Percentiles rank a stretch among this genome's conserved stretches.
Evolutionary conservation across 2,329 filamentous ascomycete species (phyloP).

Genomic region (Ceratocystiopsis brevicomis): DNA sequence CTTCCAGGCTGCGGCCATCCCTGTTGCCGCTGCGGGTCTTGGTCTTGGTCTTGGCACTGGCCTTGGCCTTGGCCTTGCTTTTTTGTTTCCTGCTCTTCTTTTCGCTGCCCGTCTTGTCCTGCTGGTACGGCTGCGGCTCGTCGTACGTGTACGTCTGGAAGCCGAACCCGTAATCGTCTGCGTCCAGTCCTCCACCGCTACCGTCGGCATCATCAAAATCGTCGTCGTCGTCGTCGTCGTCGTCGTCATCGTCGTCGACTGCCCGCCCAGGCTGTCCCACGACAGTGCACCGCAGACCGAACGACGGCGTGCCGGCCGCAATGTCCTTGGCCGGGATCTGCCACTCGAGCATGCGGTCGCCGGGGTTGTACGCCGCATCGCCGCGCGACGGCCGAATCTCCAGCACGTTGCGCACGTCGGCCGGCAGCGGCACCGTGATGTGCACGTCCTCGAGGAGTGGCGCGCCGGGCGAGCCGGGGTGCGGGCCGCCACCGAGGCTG

Average conservation of each 20-base stretch:
- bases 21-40: background rate
- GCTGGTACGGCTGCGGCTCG: constrained; percentile 29
- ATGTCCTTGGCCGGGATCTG: constrained; percentile 62
- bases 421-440: constrained; percentile 61
- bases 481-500: constrained; percentile 23
- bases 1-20: background rate
- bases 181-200: constrained; percentile 21
- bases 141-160: constrained; percentile 34
- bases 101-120: background rate
- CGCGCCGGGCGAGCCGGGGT: constrained; percentile 34
- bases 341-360: constrained; percentile 63
- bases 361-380: constrained; percentile 64
- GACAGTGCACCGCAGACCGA: constrained; percentile 63
- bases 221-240: constrained; percentile 27
- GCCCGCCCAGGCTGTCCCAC: constrained; percentile 34
- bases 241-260: constrained; percentile 14
- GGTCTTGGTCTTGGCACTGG: background rate
- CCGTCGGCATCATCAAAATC: constrained; percentile 27
- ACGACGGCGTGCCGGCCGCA: constrained; percentile 43
- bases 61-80: constrained; percentile 2
- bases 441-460: constrained; percentile 57
- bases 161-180: constrained; percentile 31
- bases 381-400: constrained; percentile 67
- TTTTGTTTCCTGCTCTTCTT: constrained; percentile 10
- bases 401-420: constrained; percentile 60